Percentiles rank a stretch among this genome's conserved stretches.
Evolutionary conservation across 805 yeast species (phyloP).

Genomic region (Candida maltosa): DNA sequence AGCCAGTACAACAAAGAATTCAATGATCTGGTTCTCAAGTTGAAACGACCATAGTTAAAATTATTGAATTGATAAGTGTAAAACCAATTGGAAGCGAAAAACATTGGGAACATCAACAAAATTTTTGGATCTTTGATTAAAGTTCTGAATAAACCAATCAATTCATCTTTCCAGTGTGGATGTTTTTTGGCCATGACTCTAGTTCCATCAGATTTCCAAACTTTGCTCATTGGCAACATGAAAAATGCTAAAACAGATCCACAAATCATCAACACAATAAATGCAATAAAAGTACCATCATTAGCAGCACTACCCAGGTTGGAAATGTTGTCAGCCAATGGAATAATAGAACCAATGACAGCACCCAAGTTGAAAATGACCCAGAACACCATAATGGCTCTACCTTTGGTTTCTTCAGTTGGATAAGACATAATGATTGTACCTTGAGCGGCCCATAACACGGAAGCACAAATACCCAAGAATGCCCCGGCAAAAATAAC

Average conservation of each 20-base stretch:
- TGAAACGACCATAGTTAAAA: constrained; percentile 53
- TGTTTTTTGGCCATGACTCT: constrained; percentile 42
- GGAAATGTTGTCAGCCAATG: constrained; percentile 51
- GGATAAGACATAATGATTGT: constrained; percentile 57
- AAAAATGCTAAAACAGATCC: constrained; percentile 45
- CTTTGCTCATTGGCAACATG: constrained; percentile 48
- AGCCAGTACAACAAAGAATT: constrained; percentile 62
- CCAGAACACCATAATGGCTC: constrained; percentile 56
- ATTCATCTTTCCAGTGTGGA: constrained; percentile 46
- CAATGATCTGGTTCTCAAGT: constrained; percentile 57
- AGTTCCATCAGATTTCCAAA: constrained; percentile 48
- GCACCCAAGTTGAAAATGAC: constrained; percentile 60
- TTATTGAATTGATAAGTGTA: constrained; percentile 64
- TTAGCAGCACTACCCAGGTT: constrained; percentile 30
- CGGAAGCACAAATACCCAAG: constrained; percentile 53
- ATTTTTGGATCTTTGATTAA: constrained; percentile 43
- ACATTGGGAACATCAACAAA: constrained; percentile 52
- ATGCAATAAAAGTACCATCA: constrained; percentile 54
- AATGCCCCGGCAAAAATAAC: constrained; percentile 56
- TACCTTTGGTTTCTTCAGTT: constrained; percentile 50
- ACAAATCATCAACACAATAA: constrained; percentile 46
- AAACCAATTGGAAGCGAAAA: constrained; percentile 63
- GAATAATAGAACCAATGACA: constrained; percentile 56
- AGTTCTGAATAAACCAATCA: constrained; percentile 36
- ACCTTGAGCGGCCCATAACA: constrained; percentile 60